Percentiles rank a stretch among this genome's conserved stretches.
These are phyloP conservation scores for Diaporthe capsici DNA, from an alignment of 2,329 filamentous ascomycete species.

Conservation along the genomic window DNA sequence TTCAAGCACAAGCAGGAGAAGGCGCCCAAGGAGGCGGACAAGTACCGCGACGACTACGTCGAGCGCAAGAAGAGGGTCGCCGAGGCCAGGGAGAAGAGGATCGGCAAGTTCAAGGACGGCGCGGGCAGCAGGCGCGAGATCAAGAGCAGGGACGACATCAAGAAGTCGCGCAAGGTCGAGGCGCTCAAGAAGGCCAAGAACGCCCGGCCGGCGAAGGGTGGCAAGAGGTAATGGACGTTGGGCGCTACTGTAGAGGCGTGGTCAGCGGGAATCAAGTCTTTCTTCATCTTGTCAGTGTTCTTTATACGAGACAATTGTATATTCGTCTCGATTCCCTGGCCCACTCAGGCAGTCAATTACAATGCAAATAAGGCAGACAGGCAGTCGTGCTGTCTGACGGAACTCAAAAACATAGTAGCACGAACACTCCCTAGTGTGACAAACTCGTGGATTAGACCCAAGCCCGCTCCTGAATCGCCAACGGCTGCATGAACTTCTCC, in stretches of 20 bases:
- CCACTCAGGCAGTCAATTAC: not conserved
- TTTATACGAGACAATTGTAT: not conserved
- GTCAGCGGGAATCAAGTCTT: not conserved
- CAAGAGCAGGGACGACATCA: constrained; percentile 85
- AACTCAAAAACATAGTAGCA: not conserved
- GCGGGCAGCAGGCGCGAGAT: constrained; percentile 83
- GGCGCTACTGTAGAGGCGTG: not conserved
- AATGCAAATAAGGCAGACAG: not conserved
- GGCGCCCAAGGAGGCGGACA: constrained; percentile 94
- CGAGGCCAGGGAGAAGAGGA: constrained; percentile 87
- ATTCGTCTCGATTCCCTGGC: not conserved
- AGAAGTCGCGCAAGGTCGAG: constrained; percentile 83
- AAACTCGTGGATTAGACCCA: not conserved
- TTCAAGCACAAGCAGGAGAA: constrained; percentile 90
- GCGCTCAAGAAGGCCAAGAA: constrained; percentile 90
- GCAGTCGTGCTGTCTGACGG: not conserved
- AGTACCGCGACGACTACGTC: constrained; percentile 90
- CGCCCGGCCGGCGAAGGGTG: constrained; percentile 78
- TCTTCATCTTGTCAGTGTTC: not conserved
- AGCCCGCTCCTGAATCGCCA: not conserved
- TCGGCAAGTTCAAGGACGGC: constrained; percentile 81
- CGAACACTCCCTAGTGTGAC: too few species aligned
- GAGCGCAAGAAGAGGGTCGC: constrained; percentile 90
- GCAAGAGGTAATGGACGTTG: constrained; percentile 31
- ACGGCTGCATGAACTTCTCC: not conserved